Base-by-base conservation (phyloP, 164 flowering plant species). In the Chimonanthus salicifolius region DNA sequence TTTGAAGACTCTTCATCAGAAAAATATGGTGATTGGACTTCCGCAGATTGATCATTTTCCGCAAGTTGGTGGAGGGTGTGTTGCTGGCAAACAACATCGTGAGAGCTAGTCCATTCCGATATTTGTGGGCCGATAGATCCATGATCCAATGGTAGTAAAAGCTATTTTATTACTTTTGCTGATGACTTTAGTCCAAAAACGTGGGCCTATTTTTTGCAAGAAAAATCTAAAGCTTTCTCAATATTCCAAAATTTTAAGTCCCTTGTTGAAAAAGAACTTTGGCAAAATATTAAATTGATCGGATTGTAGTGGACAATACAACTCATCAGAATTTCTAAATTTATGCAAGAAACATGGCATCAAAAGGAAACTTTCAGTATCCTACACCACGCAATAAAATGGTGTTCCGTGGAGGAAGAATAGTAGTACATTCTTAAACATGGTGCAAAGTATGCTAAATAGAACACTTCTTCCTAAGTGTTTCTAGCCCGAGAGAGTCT, bases 161-260 rank as follows among this genome's bases (percentile, higher is more conserved):
- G 15, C 9, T 60, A 76, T 43, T 76, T 77, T 33, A 43, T 73
- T 15, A 45, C 70, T 5, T 68, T 68, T 11, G 51, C 45, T 46
- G 54, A 73, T 64, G 70, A 73, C 65, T 73, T 7, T 21, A 44
- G 70, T 43, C 9, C 6, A 33, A 70, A 70, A 5, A 51, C 47
- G 13, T 51, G 63, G 63, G 49, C 33, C 16, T 72, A 47, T 71
- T 46, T 62, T 48, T 49, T 72, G n/a, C 47, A 63, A 47, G 2
- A 44, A 58, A 45, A 62, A 45, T 44, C 0, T 45, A 13, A 45
- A 58, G 50, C 6, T 60, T 16, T 51, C 4, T 3, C 0, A 13
- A 15, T 70, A 20, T 54, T 50, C 3, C 49, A 58, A 51, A 4
- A 7, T 0, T 70, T 16, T 9, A 70, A 58, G 15, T 13, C n/a